A percentile compares a stretch with the other conserved stretches of the same genome.
Evolutionary conservation across 2,329 filamentous ascomycete genomes (phyloP).

Genomic region (Exutisphaerella laricina): DNA sequence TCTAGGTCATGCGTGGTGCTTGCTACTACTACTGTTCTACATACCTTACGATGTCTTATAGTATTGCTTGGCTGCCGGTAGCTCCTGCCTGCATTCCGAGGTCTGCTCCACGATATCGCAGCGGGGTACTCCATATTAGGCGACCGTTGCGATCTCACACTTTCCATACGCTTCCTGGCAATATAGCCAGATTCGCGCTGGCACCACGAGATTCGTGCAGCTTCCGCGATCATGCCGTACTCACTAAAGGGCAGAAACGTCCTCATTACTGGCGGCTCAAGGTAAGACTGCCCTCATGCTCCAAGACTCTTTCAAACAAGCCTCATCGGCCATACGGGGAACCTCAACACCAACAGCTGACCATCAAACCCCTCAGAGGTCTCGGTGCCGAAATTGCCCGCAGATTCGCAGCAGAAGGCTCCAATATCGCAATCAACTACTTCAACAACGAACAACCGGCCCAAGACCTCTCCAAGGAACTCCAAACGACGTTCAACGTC

Average conservation of each 20-base stretch:
- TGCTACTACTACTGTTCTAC: too few species aligned
- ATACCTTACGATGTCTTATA: too few species aligned
- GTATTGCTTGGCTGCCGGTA: neutral
- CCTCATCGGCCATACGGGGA: too few species aligned
- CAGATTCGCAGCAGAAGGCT: constrained; percentile 62
- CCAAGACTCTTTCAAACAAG: too few species aligned
- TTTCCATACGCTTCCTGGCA: too few species aligned
- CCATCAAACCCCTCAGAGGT: constrained; percentile 52
- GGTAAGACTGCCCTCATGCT: constrained; percentile 45
- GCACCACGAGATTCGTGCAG: too few species aligned
- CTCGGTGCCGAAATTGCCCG: constrained; percentile 64
- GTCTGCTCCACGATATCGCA: too few species aligned
- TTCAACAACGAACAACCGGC: constrained; percentile 57
- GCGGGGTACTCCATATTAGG: too few species aligned
- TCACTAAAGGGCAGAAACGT: constrained; percentile 57
- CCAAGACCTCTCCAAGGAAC: constrained; percentile 50
- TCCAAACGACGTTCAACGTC: constrained; percentile 48
- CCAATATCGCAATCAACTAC: constrained; percentile 70
- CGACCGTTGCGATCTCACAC: too few species aligned
- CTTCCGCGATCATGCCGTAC: constrained; percentile 52
- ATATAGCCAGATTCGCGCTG: too few species aligned
- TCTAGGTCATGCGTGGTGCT: too few species aligned
- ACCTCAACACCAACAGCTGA: constrained; percentile 8
- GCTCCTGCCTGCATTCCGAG: too few species aligned
- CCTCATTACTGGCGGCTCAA: constrained; percentile 58